Evolutionary conservation across 169 alveolate species (phyloP).

Genomic region (Plasmodium inui): DNA sequence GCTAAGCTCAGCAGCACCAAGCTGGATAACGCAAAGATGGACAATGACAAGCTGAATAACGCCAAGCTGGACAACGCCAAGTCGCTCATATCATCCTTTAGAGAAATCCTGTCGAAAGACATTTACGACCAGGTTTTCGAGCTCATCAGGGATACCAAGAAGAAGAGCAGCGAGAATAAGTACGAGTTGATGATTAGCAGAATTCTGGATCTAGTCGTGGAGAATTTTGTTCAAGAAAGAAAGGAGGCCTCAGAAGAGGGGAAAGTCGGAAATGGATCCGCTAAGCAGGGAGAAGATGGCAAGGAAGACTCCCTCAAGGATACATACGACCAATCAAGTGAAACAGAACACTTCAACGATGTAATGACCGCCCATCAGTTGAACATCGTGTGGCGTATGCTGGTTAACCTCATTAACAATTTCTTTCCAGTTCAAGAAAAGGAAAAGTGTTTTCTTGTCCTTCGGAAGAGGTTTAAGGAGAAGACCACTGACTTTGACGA

Average conservation of each 20-base stretch:
- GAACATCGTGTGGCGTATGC: conserved; percentile 22
- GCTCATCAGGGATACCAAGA: conserved; percentile 40
- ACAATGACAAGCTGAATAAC: neutral
- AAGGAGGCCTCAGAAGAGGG: neutral
- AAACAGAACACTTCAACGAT: conserved; percentile 16
- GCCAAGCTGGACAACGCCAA: conserved; percentile 43
- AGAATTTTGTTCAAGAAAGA: conserved; percentile 27
- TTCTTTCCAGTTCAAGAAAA: conserved; percentile 57
- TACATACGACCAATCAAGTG: neutral
- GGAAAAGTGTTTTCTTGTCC: conserved; percentile 52
- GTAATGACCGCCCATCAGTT: conserved; percentile 34
- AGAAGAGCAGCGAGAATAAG: conserved; percentile 31
- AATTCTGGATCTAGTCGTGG: conserved; percentile 21
- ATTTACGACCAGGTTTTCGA: conserved; percentile 36
- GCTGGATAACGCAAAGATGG: conserved; percentile 50
- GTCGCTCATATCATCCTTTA: conserved; percentile 22
- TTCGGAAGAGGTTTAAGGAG: conserved; percentile 57
- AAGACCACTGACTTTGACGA: conserved; percentile 43
- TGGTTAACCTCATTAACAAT: conserved; percentile 55
- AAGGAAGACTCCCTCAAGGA: neutral
- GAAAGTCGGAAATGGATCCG: neutral
- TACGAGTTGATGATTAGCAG: conserved; percentile 26
- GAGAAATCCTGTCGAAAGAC: conserved; percentile 39
- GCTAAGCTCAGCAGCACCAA: neutral
- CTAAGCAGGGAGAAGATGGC: neutral